Conservation (phyloP, 2,329 filamentous ascomycete species). For the Trichophyton benhamiae region DNA sequence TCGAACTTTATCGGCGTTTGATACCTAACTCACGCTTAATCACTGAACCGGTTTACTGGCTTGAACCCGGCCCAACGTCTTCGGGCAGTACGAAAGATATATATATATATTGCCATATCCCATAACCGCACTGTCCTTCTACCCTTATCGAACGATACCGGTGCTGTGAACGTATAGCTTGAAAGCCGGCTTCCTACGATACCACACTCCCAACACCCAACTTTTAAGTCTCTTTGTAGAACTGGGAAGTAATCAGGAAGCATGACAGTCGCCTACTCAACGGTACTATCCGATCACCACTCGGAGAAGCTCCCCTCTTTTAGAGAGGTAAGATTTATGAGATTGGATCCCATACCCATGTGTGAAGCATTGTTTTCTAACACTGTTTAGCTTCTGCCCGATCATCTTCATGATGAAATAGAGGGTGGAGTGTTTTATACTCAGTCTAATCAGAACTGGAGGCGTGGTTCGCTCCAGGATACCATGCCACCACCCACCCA, state of each 20-base stretch:
- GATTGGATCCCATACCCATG: background rate
- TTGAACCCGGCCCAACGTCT: background rate
- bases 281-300: conserved; percentile 4
- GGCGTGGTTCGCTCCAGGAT: background rate
- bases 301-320: conserved; percentile 11
- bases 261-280: conserved; percentile 11
- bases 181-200: background rate
- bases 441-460: conserved; percentile 6
- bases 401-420: conserved; percentile 13
- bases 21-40: background rate
- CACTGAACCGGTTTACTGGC: background rate
- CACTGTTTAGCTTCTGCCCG: conserved; percentile 10
- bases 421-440: conserved; percentile 9
- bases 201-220: background rate
- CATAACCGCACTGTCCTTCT: background rate
- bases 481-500: background rate
- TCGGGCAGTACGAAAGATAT: background rate
- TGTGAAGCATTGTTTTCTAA: conserved; percentile 2
- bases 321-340: conserved; percentile 8
- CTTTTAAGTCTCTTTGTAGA: background rate
- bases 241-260: background rate
- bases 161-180: background rate
- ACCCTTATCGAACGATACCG: background rate
- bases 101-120: background rate
- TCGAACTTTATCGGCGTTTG: background rate